phyloP scores from a whole-genome alignment of 805 yeast genomes.

The Ogataea degrootiae region DNA sequence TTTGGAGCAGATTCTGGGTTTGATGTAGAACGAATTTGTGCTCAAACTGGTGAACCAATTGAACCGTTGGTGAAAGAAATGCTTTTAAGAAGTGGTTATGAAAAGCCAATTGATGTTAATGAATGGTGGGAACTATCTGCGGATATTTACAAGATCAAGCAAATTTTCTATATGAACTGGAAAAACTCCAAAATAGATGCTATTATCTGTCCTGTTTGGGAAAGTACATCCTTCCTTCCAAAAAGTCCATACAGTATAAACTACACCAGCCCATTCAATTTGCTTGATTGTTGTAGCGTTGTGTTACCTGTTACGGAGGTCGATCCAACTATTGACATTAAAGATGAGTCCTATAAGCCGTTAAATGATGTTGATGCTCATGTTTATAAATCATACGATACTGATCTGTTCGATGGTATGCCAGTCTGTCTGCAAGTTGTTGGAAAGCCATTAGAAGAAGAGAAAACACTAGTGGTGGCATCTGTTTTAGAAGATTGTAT shows the following conservation, averaged over 20 bases:
- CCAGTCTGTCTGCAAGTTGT: slow-evolving; percentile 65
- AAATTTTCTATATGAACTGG: slow-evolving; percentile 33
- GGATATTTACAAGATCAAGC: slow-evolving; percentile 29
- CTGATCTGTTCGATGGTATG: slow-evolving; percentile 50
- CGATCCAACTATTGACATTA: slow-evolving; percentile 36
- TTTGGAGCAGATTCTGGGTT: slow-evolving; percentile 42
- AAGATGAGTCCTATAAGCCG: slow-evolving; percentile 25
- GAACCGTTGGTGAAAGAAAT: slow-evolving; percentile 4
- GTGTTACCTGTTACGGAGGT: slow-evolving; percentile 56
- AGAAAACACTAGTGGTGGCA: slow-evolving; percentile 36
- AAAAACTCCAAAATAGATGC: slow-evolving; percentile 33
- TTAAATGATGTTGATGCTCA: slow-evolving; percentile 40
- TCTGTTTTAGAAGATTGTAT: slow-evolving; percentile 3
- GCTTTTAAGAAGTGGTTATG: background rate
- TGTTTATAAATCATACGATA: slow-evolving; percentile 39
- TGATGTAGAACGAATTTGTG: slow-evolving; percentile 16
- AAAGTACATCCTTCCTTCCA: slow-evolving; percentile 34
- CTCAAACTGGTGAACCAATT: slow-evolving; percentile 23
- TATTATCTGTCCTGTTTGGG: slow-evolving; percentile 42
- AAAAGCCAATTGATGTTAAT: slow-evolving; percentile 9
- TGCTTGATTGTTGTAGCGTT: slow-evolving; percentile 46
- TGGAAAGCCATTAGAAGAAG: slow-evolving; percentile 58
- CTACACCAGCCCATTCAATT: slow-evolving; percentile 51
- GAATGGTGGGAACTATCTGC: slow-evolving; percentile 40
- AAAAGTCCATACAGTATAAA: slow-evolving; percentile 25